Base-by-base conservation (phyloP, 2,329 filamentous ascomycete species). In the Diaporthe humulicola region DNA sequence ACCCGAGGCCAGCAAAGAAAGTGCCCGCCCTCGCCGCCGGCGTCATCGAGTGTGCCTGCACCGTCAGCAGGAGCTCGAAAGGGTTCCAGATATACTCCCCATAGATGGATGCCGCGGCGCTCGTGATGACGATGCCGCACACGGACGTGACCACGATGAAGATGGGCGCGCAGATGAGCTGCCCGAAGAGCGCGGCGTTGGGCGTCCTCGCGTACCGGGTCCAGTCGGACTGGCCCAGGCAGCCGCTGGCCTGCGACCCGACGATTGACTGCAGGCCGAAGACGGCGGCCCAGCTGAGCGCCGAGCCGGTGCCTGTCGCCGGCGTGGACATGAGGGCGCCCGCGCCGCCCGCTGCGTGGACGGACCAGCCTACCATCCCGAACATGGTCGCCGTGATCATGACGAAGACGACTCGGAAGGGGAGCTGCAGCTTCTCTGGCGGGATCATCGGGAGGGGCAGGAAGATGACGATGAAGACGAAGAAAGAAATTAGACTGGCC, bases 81-180 rank as follows among this genome's bases (percentile, higher is more conserved):
- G 84, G 84, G 57, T 84, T 84, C 84, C 84, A 85, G 61, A 84
- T 79, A 66, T 83, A 79, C 71, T 83, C 79, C 2, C 82, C 81
- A 58, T 82, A 81, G 9, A 82, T 78, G n/a, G 77, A 74, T 14
- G 78, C 78, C 14, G 82, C 76, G 4, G 82, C 83, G 42, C 80
- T 82, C 3, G 84, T 84, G 57, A 84, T 81, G 22, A 85, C 77
- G 28, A 86, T 81, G 2, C 83, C 83, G 67, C 81, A 81, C 19
- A 83, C 79, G 14, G 83, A 81, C 8, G 82, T 84, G 48, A 84
- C 74, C 14, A 81, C 79, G 70, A 85, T 83, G 5, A 81, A 83
- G 19, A 84, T 77, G 8, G 84, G 83, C 25, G 80, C 83, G 19
- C 81, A 80, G 42, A 80, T 76, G 15, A 78, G 73, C 76, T 81